phyloP scores from a whole-genome alignment of 192 early-diverging fungal genomes.

The Podila verticillata region DNA sequence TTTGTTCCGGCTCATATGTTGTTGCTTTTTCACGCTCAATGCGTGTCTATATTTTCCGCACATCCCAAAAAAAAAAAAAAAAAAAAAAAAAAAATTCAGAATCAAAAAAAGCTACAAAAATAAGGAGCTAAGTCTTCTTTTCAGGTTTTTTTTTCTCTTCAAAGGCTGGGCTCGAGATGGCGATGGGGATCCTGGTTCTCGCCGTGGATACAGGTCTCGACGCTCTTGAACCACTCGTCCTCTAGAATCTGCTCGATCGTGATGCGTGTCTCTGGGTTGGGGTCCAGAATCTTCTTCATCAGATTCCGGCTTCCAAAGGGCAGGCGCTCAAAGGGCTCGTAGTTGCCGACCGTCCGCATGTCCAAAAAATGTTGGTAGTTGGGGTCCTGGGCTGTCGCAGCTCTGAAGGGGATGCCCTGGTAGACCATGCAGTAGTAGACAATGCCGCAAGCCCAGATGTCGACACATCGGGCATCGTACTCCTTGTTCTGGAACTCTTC shows the following conservation, averaged over 20 bases:
- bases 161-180: constrained; percentile 12
- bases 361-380: constrained; percentile 74
- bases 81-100: too few relatives aligned
- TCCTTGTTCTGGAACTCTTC: constrained; percentile 79
- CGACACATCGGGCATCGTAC: constrained; percentile 92
- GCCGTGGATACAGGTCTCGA: constrained; percentile 64
- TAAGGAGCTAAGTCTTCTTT: too few relatives aligned
- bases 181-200: constrained; percentile 39
- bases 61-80: too few relatives aligned
- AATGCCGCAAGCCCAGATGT: constrained; percentile 94
- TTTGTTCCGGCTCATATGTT: too few relatives aligned
- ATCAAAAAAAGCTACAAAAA: too few relatives aligned
- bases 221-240: constrained; percentile 78
- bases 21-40: too few relatives aligned
- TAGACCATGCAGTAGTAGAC: constrained; percentile 89
- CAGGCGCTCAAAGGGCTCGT: constrained; percentile 83
- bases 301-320: constrained; percentile 70
- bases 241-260: constrained; percentile 75
- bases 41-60: too few relatives aligned
- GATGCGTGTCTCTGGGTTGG: constrained; percentile 74
- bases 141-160: too few relatives aligned
- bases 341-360: constrained; percentile 56
- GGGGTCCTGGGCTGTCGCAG: constrained; percentile 66
- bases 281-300: constrained; percentile 84
- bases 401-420: constrained; percentile 72